Evolutionary conservation across 106 monocot genomes (phyloP), one percentile per base, ranked within the genome.

Genomic region (Dendrobium nobile): DNA sequence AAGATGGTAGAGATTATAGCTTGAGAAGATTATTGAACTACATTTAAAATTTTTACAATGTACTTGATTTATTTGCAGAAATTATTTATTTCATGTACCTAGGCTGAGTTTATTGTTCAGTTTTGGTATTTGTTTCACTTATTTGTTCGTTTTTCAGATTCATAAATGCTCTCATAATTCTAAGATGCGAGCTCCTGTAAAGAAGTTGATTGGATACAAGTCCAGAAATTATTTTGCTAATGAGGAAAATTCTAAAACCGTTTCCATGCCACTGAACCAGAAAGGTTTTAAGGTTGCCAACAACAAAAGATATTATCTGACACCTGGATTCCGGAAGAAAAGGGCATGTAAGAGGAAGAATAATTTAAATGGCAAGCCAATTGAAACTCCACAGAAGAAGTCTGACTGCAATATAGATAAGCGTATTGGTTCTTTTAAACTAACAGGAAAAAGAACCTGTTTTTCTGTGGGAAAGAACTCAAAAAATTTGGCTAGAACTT

Each of bases 131-230:
- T 74, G 20, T 74, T 20, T 74, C 9, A n/a, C 20, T 37, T 37
- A 13, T 74, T 76, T 48, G 7, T 13, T 76, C 48, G 51, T 7
- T 51, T 75, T 3, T 76, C 41, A 76, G 47, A 48, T 76, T 48
- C 48, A 51, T 74, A 51, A 48, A 76, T 51, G 27, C 26, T 47
- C 19, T 18, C 0, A 27, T 68, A n/a, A 70, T 44, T 67, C n/a
- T 27, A 48, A 74, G 67, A 87, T 84, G 78, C n/a, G 54, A 26
- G 75, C 28, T 68, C 41, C 77, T 44, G 80, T 51, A 82, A 88
- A 80, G 77, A 84, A 79, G 54, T 80, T 72, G 41, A 43, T 81
- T 41, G 74, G 61, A 61, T 90, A 68, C 42, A 83, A 65, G n/a
- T 75, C 55, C 4, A 77, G 77, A 85, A 84, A 45, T 26, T 75